phyloP scores from a whole-genome alignment of 1,284 basidiomycete species.

The Apiotrichum domesticum region DNA sequence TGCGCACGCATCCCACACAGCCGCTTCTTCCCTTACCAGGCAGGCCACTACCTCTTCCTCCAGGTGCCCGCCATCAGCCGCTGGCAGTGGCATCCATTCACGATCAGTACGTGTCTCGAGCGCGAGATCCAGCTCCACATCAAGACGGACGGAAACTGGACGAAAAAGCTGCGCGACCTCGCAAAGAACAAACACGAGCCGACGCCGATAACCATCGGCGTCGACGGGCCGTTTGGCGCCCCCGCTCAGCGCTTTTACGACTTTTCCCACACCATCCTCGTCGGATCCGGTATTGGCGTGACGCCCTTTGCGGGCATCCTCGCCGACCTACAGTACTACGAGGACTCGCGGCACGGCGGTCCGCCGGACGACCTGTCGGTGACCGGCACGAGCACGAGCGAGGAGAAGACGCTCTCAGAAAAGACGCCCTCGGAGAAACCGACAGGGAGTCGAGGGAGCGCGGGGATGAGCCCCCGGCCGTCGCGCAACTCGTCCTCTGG shows the following conservation, averaged over 20 bases:
- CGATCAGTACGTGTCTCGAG: conserved; percentile 22
- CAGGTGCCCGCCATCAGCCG: conserved; percentile 20
- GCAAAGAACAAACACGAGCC: conserved; percentile 7
- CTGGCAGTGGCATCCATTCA: conserved; percentile 33
- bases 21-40: conserved; percentile 19
- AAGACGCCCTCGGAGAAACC: too few species aligned
- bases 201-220: conserved; percentile 18
- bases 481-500: too few species aligned
- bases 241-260: conserved; percentile 34
- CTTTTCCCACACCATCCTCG: conserved; percentile 29
- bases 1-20: conserved; percentile 14
- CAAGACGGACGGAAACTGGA: conserved; percentile 33
- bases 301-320: conserved; percentile 32
- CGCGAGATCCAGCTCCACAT: conserved; percentile 24
- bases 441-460: too few species aligned
- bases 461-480: too few species aligned
- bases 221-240: conserved; percentile 30
- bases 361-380: conserved; percentile 5
- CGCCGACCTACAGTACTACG: conserved; percentile 23
- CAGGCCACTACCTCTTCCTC: conserved; percentile 30
- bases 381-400: not conserved
- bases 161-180: conserved; percentile 16
- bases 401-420: too few species aligned
- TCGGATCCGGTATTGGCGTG: conserved; percentile 28
- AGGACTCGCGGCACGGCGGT: conserved; percentile 21